Percentiles rank a stretch among this genome's conserved stretches.
Evolutionary conservation across 1,139 yeast genomes (phyloP).

Genomic region (Lodderomyces beijingensis): DNA sequence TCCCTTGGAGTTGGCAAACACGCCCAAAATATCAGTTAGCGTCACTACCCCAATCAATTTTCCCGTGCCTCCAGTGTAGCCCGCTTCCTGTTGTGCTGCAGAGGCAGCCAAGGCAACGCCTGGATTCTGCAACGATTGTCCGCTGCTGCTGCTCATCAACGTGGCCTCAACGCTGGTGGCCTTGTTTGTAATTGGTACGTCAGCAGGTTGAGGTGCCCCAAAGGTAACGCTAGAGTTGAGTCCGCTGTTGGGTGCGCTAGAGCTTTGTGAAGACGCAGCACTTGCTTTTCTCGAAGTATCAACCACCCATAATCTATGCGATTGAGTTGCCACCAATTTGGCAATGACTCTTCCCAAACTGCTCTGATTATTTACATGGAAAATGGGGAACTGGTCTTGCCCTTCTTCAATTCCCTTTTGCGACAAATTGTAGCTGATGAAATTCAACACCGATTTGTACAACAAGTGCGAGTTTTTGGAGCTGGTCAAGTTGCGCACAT

Average conservation of each 20-base stretch:
- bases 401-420: conserved; percentile 91
- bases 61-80: conserved; percentile 52
- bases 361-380: conserved; percentile 78
- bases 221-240: conserved; percentile 5
- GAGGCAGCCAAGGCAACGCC: conserved; percentile 13
- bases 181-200: conserved; percentile 15
- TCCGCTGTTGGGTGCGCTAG: conserved; percentile 6
- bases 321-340: conserved; percentile 88
- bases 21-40: conserved; percentile 78
- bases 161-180: conserved; percentile 19
- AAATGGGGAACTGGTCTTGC: conserved; percentile 93
- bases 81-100: conserved; percentile 17
- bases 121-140: not conserved
- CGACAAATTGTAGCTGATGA: conserved; percentile 78
- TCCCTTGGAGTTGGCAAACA: conserved; percentile 71
- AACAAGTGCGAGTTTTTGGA: conserved; percentile 80
- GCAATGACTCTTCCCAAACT: conserved; percentile 88
- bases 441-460: conserved; percentile 79
- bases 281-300: conserved; percentile 37
- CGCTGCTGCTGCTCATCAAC: conserved; percentile 7
- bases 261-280: conserved; percentile 3
- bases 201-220: conserved; percentile 8
- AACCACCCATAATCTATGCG: conserved; percentile 92
- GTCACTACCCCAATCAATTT: conserved; percentile 87
- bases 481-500: conserved; percentile 81